Conservation (phyloP, 225 moss, liverwort and hornwort genomes). For the Ulota crispa region DNA sequence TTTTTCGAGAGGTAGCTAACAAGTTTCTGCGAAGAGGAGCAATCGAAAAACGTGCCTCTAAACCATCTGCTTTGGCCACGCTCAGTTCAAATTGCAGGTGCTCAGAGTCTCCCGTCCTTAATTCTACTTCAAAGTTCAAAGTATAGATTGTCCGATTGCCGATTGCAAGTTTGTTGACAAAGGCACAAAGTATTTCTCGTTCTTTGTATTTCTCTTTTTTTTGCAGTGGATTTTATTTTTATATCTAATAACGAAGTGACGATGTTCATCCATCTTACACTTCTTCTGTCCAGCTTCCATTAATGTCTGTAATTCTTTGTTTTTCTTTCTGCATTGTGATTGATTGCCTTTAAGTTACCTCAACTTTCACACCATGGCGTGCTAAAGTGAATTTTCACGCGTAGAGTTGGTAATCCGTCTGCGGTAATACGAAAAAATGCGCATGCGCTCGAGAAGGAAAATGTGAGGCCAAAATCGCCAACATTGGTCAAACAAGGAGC, state of each 20-base stretch:
- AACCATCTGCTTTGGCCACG: constrained; percentile 17
- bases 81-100: constrained; percentile 38
- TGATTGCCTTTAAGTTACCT: neutral
- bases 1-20: constrained; percentile 48
- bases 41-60: constrained; percentile 1
- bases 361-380: neutral
- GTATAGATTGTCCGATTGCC: neutral
- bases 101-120: neutral
- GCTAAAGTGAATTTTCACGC: constrained; percentile 10
- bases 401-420: constrained; percentile 19
- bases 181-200: neutral
- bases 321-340: neutral
- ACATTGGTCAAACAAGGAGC: constrained; percentile 7
- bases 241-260: neutral
- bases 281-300: neutral
- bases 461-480: constrained; percentile 27
- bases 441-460: constrained; percentile 33
- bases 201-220: neutral
- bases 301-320: neutral
- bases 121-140: neutral
- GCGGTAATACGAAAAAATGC: constrained; percentile 13
- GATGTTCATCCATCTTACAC: neutral
- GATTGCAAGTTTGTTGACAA: neutral
- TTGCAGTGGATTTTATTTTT: neutral
- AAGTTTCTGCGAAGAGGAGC: constrained; percentile 38